A percentile compares a stretch with the other conserved stretches of the same genome.
These are phyloP conservation scores for Phytophthora melonis DNA, from an alignment of 352 stramenopile species.

Conservation along the genomic window DNA sequence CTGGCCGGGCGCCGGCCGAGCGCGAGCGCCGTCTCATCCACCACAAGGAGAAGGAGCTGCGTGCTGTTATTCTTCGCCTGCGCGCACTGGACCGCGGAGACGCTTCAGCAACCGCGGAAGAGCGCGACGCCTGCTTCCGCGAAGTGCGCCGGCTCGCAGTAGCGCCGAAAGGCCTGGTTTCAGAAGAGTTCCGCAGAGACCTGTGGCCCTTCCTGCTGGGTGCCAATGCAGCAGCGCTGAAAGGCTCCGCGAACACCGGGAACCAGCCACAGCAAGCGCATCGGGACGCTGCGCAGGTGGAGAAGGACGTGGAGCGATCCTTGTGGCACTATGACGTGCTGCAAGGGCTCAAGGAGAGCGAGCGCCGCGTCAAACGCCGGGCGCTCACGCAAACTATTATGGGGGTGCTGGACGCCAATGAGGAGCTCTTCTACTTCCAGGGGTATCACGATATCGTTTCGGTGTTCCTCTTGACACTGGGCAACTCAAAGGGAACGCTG, in stretches of 20 bases:
- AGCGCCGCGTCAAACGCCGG: constrained; percentile 65
- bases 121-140: constrained; percentile 50
- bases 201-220: constrained; percentile 76
- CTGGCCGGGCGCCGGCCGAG: constrained; percentile 39
- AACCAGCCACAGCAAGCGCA: constrained; percentile 33
- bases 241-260: constrained; percentile 17
- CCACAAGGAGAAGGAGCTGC: constrained; percentile 68
- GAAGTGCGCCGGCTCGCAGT: constrained; percentile 73
- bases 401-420: constrained; percentile 52
- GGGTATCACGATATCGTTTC: constrained; percentile 95
- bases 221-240: constrained; percentile 4
- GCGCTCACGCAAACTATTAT: constrained; percentile 75
- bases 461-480: constrained; percentile 83
- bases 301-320: constrained; percentile 89
- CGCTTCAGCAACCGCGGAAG: constrained; percentile 17
- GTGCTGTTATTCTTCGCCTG: constrained; percentile 40
- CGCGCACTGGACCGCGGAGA: constrained; percentile 24
- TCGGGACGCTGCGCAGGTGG: constrained; percentile 74
- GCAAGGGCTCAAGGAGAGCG: constrained; percentile 64
- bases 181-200: constrained; percentile 59
- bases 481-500: constrained; percentile 70
- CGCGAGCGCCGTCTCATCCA: constrained; percentile 55
- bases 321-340: constrained; percentile 86
- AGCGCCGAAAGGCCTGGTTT: constrained; percentile 61
- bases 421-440: constrained; percentile 86